Evolutionary conservation across 1,139 yeast genomes (phyloP), one percentile per base, ranked within the genome.

Genomic region (Geotrichum fermentans): DNA sequence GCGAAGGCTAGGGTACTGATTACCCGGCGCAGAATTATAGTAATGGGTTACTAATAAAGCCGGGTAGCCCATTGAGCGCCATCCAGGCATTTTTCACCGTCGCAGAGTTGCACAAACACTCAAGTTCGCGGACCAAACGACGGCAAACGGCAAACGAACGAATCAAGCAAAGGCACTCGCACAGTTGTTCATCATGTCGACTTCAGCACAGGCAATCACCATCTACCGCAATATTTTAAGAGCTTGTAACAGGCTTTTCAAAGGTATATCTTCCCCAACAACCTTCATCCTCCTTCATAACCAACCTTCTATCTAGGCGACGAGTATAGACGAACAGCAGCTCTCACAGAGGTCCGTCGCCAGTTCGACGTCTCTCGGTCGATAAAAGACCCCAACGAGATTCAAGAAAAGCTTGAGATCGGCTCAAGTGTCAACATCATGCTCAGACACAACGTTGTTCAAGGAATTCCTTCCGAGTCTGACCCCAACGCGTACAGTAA

Each of bases 381-480:
- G 28, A 62, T 62, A 43, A 69, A 68, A 8, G 69, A 76, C 53
- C 56, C 71, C 2, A 61, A 63, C 1, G 75, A 74, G 6, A 83
- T 87, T 43, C 63, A 67, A 10, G 65, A 63, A 47, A 59, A 59
- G 37, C 49, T 69, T 35, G 60, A 68, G 47, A 78, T 84, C 56
- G 70, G 88, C 55, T 76, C 81, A 50, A 94, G 83, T 32, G 83
- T 90, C 26, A 80, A 90, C 3, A 64, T 65, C 45, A 82, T 89
- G 56, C 72, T 92, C 54, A 72, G 78, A 44, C 72, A 74, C 52
- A 90, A 92, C 65, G 73, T 92, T 18, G 97, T 92, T 1, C 98
- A 92, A 67, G 98, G 96, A 3, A 72, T 69, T 49, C 74, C 71
- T 60, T 74, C 74, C 45, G 72, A 68, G 5, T 74, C 74, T 55